phyloP scores from a whole-genome alignment of 2,329 filamentous ascomycete genomes.

The Fusarium keratoplasticum region DNA sequence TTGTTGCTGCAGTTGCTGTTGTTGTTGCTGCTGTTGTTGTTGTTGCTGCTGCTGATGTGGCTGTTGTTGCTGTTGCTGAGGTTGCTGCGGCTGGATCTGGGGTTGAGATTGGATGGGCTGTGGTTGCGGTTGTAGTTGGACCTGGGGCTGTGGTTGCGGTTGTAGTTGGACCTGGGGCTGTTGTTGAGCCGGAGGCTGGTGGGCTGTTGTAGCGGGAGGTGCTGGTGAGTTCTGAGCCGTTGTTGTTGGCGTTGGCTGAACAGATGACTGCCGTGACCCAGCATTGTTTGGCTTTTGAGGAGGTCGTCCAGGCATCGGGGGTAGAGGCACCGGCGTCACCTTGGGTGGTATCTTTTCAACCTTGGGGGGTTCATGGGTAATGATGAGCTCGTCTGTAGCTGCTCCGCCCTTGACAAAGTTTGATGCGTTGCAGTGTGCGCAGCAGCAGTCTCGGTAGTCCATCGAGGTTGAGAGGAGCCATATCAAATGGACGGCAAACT shows the following conservation, averaged over 20 bases:
- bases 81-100: neutral
- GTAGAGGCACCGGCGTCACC: conserved; percentile 53
- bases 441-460: conserved; percentile 63
- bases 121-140: conserved; percentile 10
- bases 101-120: conserved; percentile 29
- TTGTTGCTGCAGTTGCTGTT: neutral
- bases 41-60: conserved; percentile 34
- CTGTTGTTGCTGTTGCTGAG: conserved; percentile 18
- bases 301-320: conserved; percentile 49
- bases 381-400: conserved; percentile 44
- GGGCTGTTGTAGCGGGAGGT: neutral
- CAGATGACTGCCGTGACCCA: conserved; percentile 47
- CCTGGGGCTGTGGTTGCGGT: conserved; percentile 10
- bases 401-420: conserved; percentile 39
- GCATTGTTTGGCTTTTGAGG: conserved; percentile 47
- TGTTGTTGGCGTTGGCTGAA: conserved; percentile 28
- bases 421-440: conserved; percentile 59
- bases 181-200: conserved; percentile 11
- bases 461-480: conserved; percentile 63
- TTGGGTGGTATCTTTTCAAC: conserved; percentile 44
- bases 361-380: conserved; percentile 38
- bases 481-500: conserved; percentile 64
- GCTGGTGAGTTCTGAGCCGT: conserved; percentile 36
- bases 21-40: conserved; percentile 24
- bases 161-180: conserved; percentile 17